Evolutionary conservation across 768 basidiomycete genomes (phyloP).

Genomic region (Mycena metata): DNA sequence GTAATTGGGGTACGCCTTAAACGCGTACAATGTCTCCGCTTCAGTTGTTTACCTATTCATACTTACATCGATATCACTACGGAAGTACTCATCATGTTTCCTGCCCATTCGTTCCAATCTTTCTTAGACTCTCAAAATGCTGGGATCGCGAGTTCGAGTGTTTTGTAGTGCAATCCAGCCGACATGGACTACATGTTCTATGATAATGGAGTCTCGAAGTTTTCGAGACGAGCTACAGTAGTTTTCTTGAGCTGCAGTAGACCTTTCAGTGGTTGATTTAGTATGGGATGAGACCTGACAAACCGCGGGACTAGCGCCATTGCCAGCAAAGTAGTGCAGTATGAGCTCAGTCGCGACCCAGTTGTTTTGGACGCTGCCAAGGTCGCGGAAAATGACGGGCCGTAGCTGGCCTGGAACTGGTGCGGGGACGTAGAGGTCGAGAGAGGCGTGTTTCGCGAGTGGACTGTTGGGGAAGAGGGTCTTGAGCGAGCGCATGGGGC

Average conservation of each 20-base stretch:
- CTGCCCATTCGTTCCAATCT: too few relatives aligned
- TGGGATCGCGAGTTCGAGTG: too few relatives aligned
- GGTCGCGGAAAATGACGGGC: constrained; percentile 74
- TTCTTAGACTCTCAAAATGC: too few relatives aligned
- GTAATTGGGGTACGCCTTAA: not conserved
- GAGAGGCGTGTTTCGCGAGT: constrained; percentile 72
- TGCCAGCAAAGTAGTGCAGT: constrained; percentile 79
- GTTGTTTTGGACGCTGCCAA: constrained; percentile 78
- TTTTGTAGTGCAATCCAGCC: too few relatives aligned
- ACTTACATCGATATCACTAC: not conserved
- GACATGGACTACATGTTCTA: too few relatives aligned
- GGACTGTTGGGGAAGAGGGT: constrained; percentile 81
- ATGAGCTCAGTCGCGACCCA: constrained; percentile 85
- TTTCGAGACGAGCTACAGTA: constrained; percentile 57
- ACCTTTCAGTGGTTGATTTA: constrained; percentile 1
- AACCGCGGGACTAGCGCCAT: constrained; percentile 80
- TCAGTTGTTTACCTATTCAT: not conserved
- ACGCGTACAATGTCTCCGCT: not conserved
- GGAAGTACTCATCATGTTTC: too few relatives aligned
- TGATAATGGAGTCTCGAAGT: constrained; percentile 41
- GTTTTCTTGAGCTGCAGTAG: constrained; percentile 63
- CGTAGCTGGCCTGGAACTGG: constrained; percentile 67
- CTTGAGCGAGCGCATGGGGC: constrained; percentile 79
- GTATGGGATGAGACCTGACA: constrained; percentile 44
- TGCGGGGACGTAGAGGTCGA: constrained; percentile 77